Evolutionary conservation across 805 yeast species (phyloP), one percentile per base, ranked within the genome.

Genomic region (Yamadazyma akitaensis): DNA sequence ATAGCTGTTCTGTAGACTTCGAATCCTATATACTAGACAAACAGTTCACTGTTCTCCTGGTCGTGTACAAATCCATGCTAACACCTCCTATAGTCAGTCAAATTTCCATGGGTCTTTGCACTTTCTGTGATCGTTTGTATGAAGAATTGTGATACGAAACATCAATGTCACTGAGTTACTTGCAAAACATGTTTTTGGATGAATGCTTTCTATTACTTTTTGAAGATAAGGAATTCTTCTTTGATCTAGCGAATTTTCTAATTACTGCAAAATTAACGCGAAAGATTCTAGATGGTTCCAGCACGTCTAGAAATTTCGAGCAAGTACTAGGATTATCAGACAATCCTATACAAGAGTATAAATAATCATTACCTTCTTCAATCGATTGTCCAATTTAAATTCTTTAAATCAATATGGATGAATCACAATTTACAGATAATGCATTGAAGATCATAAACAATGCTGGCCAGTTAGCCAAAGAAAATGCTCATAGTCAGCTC

Each of bases 391-490:
- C 24, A 25, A 25, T 7, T 10, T 9, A 31, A 34, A 28, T 5
- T 13, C 12, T 28, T 13, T 28, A 13, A 28, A 28, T 32, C 18
- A 44, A 25, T 32, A 77, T 81, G 85, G 85, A 81, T 61, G 79
- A 79, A 57, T 66, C 91, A 49, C 91, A 88, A 75, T 87, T 88
- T 56, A 94, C 99, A 51, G 98, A 94, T 65, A 87, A 94, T 65
- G 98, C 97, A 37, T 79, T 89, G 58, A 82, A 79, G 45, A 80
- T 92, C 50, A 75, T 94, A 42, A 85, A 87, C 56, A 75, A 80
- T 58, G 96, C 98, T 45, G 80, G 82, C 49, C 80, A 85, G 61
- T 68, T 94, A 51, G 96, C 97, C 36, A 78, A 81, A 59, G 95
- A 89, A 54, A 89, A 88, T 60, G 77, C 85, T 42, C 90, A 94